Evolutionary conservation across 805 yeast species (phyloP), one percentile per base, ranked within the genome.

Genomic region (Kazachstania africana): DNA sequence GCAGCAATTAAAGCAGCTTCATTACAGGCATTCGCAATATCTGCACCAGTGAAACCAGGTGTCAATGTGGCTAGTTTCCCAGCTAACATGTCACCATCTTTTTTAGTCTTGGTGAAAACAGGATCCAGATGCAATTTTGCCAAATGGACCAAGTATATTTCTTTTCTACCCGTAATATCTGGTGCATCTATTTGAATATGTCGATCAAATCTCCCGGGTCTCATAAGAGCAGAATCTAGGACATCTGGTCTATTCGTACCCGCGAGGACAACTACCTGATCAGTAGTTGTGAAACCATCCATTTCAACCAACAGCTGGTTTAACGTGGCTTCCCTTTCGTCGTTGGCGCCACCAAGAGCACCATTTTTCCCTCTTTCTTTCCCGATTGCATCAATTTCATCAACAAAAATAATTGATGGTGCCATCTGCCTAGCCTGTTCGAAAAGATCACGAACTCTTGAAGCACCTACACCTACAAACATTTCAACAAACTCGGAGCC

Each of bases 391-490:
- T 85, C 96, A 47, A 85, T 87, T 61, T 85, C 96, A 62, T 85
- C 96, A 31, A 85, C 83, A 53, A 85, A 85, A 33, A 85, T 77
- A 46, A 85, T 85, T 3, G 93, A 69, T 5, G 96, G 96, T 0
- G 95, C 91, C 65, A 74, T 78, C 40, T 79, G 80, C 48, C 94
- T 70, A 12, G 95, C 96, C 28, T 82, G 80, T 51, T 79, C 78
- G 62, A 85, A 85, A 49, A 85, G 66, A 51, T 87, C 95, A 55
- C 96, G 80, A 26, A 85, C 96, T 56, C 96, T 70, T 3, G 88
- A 77, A 4, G 95, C 95, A 62, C 95, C 95, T 16, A 85, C 95
- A 60, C 95, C 95, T 14, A 82, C 93, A 64, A 82, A 85, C 95
- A 85, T 85, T 57, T 85, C 95, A n/a, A 84, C 93, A 44, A 85